These are phyloP conservation scores for Hyphochytrium catenoides DNA, from an alignment of 352 stramenopile genomes.

Conservation along the genomic window DNA sequence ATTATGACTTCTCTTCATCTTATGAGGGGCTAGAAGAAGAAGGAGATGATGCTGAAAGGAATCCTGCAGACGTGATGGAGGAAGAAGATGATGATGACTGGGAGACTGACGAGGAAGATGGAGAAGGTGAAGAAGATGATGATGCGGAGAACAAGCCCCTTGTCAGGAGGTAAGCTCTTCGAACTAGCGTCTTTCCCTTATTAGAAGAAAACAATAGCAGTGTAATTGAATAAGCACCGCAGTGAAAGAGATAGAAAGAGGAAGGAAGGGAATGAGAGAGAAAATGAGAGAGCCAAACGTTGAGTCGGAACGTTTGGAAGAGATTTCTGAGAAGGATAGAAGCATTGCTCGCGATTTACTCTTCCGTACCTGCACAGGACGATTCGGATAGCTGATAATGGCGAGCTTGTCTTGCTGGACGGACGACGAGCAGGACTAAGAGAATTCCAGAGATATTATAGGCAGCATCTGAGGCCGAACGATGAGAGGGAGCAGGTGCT, in stretches of 20 bases:
- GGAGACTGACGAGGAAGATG: constrained; percentile 51
- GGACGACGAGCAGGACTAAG: constrained; percentile 59
- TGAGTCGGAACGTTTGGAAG: constrained; percentile 32
- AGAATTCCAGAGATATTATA: constrained; percentile 68
- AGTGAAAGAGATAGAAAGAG: too few species aligned
- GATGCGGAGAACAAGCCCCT: too few species aligned
- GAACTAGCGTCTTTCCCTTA: too few species aligned
- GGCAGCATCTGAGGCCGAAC: constrained; percentile 52
- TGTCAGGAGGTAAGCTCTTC: too few species aligned
- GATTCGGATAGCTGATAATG: constrained; percentile 55
- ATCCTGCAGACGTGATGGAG: too few species aligned
- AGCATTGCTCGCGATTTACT: neutral
- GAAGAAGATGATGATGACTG: constrained; percentile 23
- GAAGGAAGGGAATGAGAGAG: too few species aligned
- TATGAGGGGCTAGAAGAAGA: constrained; percentile 21
- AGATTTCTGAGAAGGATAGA: constrained; percentile 16
- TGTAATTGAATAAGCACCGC: too few species aligned
- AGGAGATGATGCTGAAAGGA: constrained; percentile 11
- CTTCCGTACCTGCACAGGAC: constrained; percentile 9
- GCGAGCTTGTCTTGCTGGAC: constrained; percentile 57
- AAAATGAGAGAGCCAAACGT: constrained; percentile 17
- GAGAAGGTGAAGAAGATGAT: too few species aligned
- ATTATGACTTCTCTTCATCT: constrained; percentile 68
- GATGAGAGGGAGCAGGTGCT: constrained; percentile 41
- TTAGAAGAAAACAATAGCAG: too few species aligned